Evolutionary conservation across 78 protist species (phyloP).

Genomic region (Dictyostelium brefeldianum): DNA sequence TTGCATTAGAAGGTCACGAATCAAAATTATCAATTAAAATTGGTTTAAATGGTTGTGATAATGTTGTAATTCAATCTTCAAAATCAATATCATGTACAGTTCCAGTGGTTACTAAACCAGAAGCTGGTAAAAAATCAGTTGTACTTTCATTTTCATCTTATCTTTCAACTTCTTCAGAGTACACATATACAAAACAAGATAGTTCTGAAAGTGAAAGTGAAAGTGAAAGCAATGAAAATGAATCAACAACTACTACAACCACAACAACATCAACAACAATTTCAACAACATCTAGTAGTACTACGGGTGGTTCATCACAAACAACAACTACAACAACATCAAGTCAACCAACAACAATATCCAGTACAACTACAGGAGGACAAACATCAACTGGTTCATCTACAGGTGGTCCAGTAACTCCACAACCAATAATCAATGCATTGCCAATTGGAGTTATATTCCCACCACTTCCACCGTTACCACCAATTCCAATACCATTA

Average conservation of each 20-base stretch:
- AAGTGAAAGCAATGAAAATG: not conserved
- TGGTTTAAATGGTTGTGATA: not conserved
- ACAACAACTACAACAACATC: not conserved
- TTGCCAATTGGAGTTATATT: not conserved
- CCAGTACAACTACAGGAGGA: not conserved
- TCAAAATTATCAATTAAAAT: not conserved
- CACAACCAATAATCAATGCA: not conserved
- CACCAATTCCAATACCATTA: not conserved
- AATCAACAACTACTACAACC: not conserved
- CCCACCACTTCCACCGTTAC: not conserved
- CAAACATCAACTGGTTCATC: not conserved
- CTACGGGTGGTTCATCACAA: constrained; percentile 3
- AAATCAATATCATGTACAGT: not conserved
- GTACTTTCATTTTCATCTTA: not conserved
- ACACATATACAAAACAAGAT: not conserved
- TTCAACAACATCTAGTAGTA: not conserved
- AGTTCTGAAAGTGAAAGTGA: constrained; percentile 16
- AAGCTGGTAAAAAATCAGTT: not conserved
- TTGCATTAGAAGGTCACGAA: not conserved
- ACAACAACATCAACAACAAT: not conserved
- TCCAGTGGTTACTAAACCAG: not conserved
- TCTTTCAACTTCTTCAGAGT: not conserved
- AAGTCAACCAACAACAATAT: too few relatives aligned
- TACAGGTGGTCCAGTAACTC: not conserved
- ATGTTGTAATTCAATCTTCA: not conserved